Conservation (phyloP, 2,329 filamentous ascomycete genomes). For the Rachicladosporium sp. region DNA sequence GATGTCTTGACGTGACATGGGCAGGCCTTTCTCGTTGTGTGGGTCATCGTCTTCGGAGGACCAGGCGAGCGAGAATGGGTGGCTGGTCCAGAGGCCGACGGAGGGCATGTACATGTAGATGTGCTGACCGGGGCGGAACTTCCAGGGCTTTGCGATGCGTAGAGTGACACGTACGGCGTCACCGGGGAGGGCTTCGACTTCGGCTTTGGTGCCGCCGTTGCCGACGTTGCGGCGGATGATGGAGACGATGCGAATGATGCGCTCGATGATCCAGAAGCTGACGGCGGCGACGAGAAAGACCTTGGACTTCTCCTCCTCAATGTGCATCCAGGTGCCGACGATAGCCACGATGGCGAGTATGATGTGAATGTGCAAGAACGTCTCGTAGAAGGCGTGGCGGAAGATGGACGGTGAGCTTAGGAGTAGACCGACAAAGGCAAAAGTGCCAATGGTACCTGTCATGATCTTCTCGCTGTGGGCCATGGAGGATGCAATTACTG, state of each 20-base stretch:
- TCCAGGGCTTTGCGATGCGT: slow-evolving; percentile 64
- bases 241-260: slow-evolving; percentile 45
- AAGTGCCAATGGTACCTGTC: slow-evolving; percentile 50
- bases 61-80: slow-evolving; percentile 72
- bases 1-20: slow-evolving; percentile 40
- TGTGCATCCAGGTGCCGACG: slow-evolving; percentile 54
- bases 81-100: slow-evolving; percentile 60
- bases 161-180: slow-evolving; percentile 64
- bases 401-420: slow-evolving; percentile 59
- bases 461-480: slow-evolving; percentile 37
- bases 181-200: slow-evolving; percentile 64
- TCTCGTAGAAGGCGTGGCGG: slow-evolving; percentile 68
- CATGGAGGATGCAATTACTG: slow-evolving; percentile 29
- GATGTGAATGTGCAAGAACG: slow-evolving; percentile 63
- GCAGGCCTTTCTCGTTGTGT: slow-evolving; percentile 32
- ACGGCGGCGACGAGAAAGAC: slow-evolving; percentile 50
- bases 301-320: slow-evolving; percentile 46
- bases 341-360: slow-evolving; percentile 47
- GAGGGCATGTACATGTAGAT: slow-evolving; percentile 67
- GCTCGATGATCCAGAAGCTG: slow-evolving; percentile 56
- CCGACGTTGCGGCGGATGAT: slow-evolving; percentile 56
- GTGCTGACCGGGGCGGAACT: slow-evolving; percentile 62
- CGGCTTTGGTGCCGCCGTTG: slow-evolving; percentile 51
- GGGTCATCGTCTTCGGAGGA: slow-evolving; percentile 47
- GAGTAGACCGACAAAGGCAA: slow-evolving; percentile 49